Base-by-base conservation (phyloP, 495 filamentous ascomycete genomes). In the Letharia lupina region DNA sequence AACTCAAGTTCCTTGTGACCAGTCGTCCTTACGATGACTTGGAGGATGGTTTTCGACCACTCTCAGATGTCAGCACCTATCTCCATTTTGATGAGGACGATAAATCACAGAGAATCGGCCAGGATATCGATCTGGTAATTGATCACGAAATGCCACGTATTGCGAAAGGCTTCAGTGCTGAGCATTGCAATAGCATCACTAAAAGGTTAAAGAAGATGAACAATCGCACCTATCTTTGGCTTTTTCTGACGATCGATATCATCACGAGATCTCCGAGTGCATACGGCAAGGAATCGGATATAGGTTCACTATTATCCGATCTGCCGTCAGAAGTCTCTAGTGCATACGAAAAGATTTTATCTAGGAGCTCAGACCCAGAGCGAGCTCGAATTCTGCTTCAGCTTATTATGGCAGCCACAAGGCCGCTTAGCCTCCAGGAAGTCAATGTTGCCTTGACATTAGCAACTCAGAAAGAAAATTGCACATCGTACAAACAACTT, bases 191-290 rank as follows among this genome's bases (percentile, higher is more conserved):
- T 10, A 61, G 39, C n/a, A 73, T 75, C 44, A 63, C 71, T 4
- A 37, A 74, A 13, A 64, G 63, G 20, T 68, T 80, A 3, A 73
- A 75, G 66, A 63, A 62, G 28, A 76, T 76, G 67, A 57, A 76
- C 37, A 72, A 81, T 59, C 71, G 78, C 31, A 82, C 77, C 23
- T 82, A 82, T 68, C 77, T 82, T 28, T 82, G 78, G 80, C 70
- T 78, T 20, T 67, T 71, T 60, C 68, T 81, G 0, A 77, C 67
- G 1, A 62, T 80, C n/a, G 71, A 77, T 48, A 72, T 73, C 20
- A 74, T 79, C 47, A 41, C 73, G 50, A 40, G 65, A 28, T 71
- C 35, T 16, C 65, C 63, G 5, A 72, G 70, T 37, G 40, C 62
- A 5, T 72, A 63, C 62, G 18, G 54, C 28, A 73, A 63, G 54